These are phyloP conservation scores for Yamagishiella unicocca DNA, from an alignment of 139 green algal species.

Conservation along the genomic window DNA sequence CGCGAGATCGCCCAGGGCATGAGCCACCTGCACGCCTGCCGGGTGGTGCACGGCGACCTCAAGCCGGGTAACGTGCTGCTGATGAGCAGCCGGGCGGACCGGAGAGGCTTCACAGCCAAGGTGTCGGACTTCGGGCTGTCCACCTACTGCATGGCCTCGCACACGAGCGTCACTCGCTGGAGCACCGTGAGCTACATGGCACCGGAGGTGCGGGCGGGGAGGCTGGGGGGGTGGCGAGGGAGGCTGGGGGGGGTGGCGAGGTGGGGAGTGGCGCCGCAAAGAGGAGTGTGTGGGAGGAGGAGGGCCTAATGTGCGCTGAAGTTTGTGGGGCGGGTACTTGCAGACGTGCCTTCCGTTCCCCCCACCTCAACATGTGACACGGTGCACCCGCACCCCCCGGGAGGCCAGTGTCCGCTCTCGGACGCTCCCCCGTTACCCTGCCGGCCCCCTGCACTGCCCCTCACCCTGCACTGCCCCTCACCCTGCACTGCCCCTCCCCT, in stretches of 20 bases:
- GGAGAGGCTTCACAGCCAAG: slow-evolving; percentile 52
- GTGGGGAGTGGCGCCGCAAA: too few species aligned
- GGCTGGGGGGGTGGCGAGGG: background rate
- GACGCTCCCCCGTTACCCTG: too few species aligned
- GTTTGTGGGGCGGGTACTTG: too few species aligned
- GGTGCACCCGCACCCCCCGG: too few species aligned
- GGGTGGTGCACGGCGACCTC: slow-evolving; percentile 51
- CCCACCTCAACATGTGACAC: too few species aligned
- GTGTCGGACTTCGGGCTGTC: slow-evolving; percentile 52
- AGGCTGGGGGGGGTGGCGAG: background rate
- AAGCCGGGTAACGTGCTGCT: slow-evolving; percentile 59
- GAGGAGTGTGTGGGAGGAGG: too few species aligned
- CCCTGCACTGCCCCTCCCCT: background rate
- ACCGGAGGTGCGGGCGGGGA: slow-evolving; percentile 10
- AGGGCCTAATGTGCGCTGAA: too few species aligned
- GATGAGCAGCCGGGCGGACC: slow-evolving; percentile 41
- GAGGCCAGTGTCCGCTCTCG: too few species aligned
- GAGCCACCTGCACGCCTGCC: slow-evolving; percentile 49
- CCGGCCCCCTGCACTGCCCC: too few species aligned
- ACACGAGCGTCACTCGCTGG: slow-evolving; percentile 47
- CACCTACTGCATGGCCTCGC: slow-evolving; percentile 49
- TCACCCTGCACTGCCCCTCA: too few species aligned
- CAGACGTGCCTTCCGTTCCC: too few species aligned
- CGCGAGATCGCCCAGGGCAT: slow-evolving; percentile 58
- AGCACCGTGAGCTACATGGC: slow-evolving; percentile 51